Base-by-base conservation (phyloP, 2,329 filamentous ascomycete species). In the Endoconidiophora laricicola region DNA sequence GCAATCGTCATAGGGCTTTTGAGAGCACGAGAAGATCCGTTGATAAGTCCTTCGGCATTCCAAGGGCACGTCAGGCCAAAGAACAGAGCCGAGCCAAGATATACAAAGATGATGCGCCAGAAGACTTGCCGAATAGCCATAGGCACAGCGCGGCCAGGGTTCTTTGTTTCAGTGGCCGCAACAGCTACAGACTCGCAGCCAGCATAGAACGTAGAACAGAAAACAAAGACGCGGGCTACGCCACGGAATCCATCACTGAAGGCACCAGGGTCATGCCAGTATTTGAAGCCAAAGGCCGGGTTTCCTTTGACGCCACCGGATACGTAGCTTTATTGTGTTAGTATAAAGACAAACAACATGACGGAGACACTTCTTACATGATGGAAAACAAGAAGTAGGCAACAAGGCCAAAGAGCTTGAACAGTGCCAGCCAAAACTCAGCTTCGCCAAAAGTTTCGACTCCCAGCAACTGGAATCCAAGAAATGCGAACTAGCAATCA, bases 361-460 rank as follows among this genome's bases (percentile, higher is more conserved):
- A 10, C 5, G 6, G 20, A 14, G 12, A 46, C 10, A 16, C 6
- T 20, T 59, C 65, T 59, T 51, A 69, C 62, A 86, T 67, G 52
- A 86, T 81, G 46, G 80, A 74, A 58, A 86, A 85, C 55, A 87
- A 67, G 61, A 84, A 83, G 62, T 82, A 85, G 1, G 81, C 81
- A 1, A 82, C 65, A 1, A 87, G 66, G 1, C 81, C 80, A 2
- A 79, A 60, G 4, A 87, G 71, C 60, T 88, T 88, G 59, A 86
- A 64, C 14, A 81, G 70, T 0, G 82, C 79, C 51, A 87, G 73
- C 81, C 82, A 87, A 59, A 87, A 86, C 59, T 90, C 84, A 7
- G 81, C 77, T 60, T 88, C 83, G 12, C 83, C 83, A 60, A 86
- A 88, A 3, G 79, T 76, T 57, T 79, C 76, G 1, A 87, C 79